Evolutionary conservation across 179 eudicot genomes (phyloP).

Genomic region (Beta corolliflora): DNA sequence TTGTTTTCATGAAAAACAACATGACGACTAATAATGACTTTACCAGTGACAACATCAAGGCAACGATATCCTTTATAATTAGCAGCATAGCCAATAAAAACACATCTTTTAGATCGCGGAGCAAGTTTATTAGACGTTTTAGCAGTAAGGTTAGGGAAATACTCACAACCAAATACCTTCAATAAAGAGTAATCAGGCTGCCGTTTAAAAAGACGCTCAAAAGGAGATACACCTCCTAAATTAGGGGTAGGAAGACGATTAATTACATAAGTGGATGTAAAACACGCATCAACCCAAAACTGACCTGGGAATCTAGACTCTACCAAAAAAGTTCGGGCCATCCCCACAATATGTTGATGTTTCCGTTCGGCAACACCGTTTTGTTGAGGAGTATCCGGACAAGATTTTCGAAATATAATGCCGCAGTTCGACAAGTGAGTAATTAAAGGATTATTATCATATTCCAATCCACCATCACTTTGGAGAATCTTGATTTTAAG

Average conservation of each 20-base stretch:
- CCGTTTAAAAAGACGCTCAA: background rate
- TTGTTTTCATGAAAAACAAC: background rate
- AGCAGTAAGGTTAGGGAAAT: background rate
- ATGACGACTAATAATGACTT: background rate
- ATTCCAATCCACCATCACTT: background rate
- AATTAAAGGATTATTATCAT: background rate
- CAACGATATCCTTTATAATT: background rate
- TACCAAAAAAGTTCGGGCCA: background rate
- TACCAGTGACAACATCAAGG: background rate
- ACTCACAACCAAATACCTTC: background rate
- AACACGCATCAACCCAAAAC: background rate
- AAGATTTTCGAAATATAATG: conserved; percentile 3
- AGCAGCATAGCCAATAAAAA: background rate
- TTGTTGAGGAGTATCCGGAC: background rate
- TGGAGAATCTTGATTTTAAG: no score
- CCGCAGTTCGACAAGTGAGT: background rate
- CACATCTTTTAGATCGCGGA: background rate
- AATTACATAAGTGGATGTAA: background rate
- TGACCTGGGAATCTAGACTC: background rate
- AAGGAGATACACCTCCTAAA: background rate
- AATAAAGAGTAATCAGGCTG: background rate
- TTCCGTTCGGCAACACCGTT: background rate
- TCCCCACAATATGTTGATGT: background rate
- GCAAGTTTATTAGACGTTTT: background rate
- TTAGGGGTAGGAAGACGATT: background rate